phyloP scores from a whole-genome alignment of 306 rosid species.

The Hippophae rhamnoides region DNA sequence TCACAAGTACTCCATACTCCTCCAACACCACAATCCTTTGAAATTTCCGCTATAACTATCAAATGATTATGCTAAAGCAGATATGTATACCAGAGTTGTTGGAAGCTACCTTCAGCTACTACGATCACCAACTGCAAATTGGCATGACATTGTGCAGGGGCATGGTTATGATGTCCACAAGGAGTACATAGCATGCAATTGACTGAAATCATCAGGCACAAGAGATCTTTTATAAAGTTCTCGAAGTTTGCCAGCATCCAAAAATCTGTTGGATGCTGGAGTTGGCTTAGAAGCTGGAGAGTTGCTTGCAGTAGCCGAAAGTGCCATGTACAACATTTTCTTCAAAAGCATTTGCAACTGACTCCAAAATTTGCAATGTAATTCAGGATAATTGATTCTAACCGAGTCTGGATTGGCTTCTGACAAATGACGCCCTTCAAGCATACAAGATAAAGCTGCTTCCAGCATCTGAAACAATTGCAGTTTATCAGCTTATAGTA shows the following conservation, averaged over 20 bases:
- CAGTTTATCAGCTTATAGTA: not conserved
- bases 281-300: constrained; percentile 33
- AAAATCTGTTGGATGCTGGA: constrained; percentile 33
- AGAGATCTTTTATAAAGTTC: constrained; percentile 77
- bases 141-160: not conserved
- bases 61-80: too few species aligned
- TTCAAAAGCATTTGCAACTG: constrained; percentile 76
- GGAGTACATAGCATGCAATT: constrained; percentile 50
- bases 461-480: constrained; percentile 53
- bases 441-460: constrained; percentile 65
- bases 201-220: constrained; percentile 41
- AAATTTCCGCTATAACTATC: too few species aligned
- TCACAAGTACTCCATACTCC: too few species aligned
- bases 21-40: too few species aligned
- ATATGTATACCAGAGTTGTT: too few species aligned
- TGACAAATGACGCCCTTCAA: constrained; percentile 67
- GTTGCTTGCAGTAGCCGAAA: constrained; percentile 41
- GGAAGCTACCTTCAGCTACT: too few species aligned
- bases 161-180: constrained; percentile 49
- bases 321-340: constrained; percentile 57
- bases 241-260: constrained; percentile 64
- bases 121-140: too few species aligned
- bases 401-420: constrained; percentile 36
- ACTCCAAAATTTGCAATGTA: constrained; percentile 69
- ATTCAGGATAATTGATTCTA: constrained; percentile 34